These are phyloP conservation scores for Cladophialophora exuberans DNA, from an alignment of 2,329 filamentous ascomycete species.

Conservation along the genomic window DNA sequence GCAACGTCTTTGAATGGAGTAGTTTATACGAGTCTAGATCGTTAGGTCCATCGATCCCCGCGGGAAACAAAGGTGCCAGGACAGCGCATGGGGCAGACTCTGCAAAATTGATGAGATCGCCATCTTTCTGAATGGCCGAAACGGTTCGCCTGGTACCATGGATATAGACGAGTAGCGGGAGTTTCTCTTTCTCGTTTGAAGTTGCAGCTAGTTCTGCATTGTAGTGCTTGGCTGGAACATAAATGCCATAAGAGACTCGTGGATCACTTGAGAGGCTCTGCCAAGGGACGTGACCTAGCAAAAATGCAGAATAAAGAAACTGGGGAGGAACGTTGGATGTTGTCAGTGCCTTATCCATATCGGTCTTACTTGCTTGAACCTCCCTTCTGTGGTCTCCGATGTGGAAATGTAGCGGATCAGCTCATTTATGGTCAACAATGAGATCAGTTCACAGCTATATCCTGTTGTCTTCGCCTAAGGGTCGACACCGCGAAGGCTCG, in stretches of 20 bases:
- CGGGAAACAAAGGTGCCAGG: constrained; percentile 38
- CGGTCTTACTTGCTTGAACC: background rate
- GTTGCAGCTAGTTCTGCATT: background rate
- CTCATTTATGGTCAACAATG: background rate
- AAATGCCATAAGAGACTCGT: constrained; percentile 5
- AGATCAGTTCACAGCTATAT: background rate
- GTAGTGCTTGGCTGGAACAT: constrained; percentile 6
- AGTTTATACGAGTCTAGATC: constrained; percentile 39
- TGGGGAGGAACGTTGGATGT: constrained; percentile 11
- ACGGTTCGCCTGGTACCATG: constrained; percentile 37
- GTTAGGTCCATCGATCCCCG: constrained; percentile 37
- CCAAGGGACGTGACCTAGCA: constrained; percentile 34
- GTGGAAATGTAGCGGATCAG: background rate
- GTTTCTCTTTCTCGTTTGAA: constrained; percentile 3
- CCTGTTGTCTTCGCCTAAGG: background rate
- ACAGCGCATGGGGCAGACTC: constrained; percentile 35
- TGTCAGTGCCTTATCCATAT: background rate
- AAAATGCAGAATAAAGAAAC: constrained; percentile 35
- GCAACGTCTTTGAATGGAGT: constrained; percentile 32
- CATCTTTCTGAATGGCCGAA: constrained; percentile 16
- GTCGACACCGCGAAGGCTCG: background rate
- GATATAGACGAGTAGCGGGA: constrained; percentile 37
- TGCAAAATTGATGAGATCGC: constrained; percentile 32
- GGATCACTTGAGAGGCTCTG: background rate
- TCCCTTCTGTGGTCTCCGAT: background rate